phyloP scores from a whole-genome alignment of 495 filamentous ascomycete genomes.

The Pyrenula massariospora region DNA sequence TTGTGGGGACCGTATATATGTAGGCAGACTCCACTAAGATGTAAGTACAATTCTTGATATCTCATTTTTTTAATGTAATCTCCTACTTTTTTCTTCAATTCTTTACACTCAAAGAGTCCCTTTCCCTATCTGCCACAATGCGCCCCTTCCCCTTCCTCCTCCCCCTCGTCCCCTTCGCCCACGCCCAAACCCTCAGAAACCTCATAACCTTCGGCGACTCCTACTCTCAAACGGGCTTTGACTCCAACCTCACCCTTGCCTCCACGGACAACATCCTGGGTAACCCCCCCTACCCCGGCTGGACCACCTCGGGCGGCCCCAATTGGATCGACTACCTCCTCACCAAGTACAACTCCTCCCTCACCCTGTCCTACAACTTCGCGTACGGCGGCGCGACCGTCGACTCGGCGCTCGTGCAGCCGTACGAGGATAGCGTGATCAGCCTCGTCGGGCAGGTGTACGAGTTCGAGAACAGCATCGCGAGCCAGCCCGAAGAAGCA shows the following conservation, averaged over 20 bases:
- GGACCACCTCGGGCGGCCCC: conserved; percentile 36
- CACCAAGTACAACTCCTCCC: conserved; percentile 46
- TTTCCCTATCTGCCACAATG: no score
- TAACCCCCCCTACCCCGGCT: conserved; percentile 32
- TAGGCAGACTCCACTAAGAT: no score
- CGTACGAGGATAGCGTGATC: conserved; percentile 7
- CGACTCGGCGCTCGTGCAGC: conserved; percentile 47
- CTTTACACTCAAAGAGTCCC: no score
- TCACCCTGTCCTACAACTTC: conserved; percentile 52
- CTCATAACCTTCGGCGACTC: no score
- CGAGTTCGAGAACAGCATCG: conserved; percentile 51
- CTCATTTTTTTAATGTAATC: no score
- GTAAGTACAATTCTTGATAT: no score
- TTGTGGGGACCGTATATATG: no score
- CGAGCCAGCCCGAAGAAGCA: no score
- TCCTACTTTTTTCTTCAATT: no score
- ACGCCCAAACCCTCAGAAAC: no score
- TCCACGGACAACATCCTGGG: conserved; percentile 50
- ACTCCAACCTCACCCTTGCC: conserved; percentile 41
- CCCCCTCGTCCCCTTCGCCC: no score
- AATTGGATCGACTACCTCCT: conserved; percentile 65
- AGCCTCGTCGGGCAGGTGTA: conserved; percentile 57
- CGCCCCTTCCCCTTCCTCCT: no score
- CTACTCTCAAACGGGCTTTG: conserved; percentile 48
- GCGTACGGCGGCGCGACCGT: conserved; percentile 62